Evolutionary conservation across 2,329 filamentous ascomycete species (phyloP), one percentile per base, ranked within the genome.

Genomic region (Penicillium sp.): DNA sequence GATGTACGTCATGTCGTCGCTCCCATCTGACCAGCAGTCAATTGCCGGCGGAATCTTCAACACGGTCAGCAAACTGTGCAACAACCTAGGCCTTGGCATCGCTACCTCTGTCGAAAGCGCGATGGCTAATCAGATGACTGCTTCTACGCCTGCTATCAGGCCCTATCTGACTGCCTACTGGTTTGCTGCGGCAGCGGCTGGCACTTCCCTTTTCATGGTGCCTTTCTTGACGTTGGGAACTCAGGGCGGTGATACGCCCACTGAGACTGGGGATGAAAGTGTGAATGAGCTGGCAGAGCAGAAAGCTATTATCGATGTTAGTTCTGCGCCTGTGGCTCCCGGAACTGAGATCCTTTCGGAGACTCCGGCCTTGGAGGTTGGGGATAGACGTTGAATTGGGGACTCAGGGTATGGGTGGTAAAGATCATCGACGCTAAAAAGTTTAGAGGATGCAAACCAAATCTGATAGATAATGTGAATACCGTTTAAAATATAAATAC

Each of bases 1-100:
- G 80, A 87, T 90, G 82, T 90, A 89, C 62, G 86, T 90, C 53
- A 84, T 89, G 79, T 86, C 84, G 4, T 84, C 84, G 0, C 81
- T 90, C 52, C 85, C 86, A 0, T 70, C 77, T 1, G 77, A 82
- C n/a, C 83, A 88, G 62, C 86, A 90, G 63, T 85, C 84, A 0
- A 81, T 89, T 14, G 87, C 86, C 0, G 86, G 87, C 6, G 86
- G 86, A 1, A 84, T 91, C 42, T 86, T 90, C 66, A 88, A 89
- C 69, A 89, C 88, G 3, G 78, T 87, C 23, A 84, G 84, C 43
- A 82, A 86, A 55, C 75, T 89, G 3, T 83, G 81, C 49, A 80
- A 80, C 50, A 86, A 86, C 0, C 74, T 88, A 1, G 83, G 85
- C 3, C 80, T 88, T 53, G 85, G 85, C 1, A 80, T 89, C 49